phyloP scores from a whole-genome alignment of 176 grass and related monocot species.

The Paspalum vaginatum region DNA sequence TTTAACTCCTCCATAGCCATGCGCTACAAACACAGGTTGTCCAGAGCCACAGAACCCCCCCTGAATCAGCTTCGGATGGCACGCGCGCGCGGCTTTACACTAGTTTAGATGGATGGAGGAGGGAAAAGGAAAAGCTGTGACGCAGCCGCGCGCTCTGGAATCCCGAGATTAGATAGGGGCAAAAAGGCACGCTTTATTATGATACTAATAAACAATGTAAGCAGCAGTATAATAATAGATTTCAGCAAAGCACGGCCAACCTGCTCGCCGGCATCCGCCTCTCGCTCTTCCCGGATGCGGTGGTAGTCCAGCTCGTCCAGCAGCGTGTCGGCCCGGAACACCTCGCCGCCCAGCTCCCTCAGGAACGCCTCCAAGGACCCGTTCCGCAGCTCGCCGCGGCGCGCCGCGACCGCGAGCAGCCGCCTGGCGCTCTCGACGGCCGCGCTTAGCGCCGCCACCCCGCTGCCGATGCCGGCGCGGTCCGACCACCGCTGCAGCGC shows the following conservation, averaged over 20 bases:
- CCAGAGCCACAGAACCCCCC: no score
- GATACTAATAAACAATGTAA: no score
- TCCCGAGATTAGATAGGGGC: not conserved
- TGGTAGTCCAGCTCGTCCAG: slow-evolving; percentile 1
- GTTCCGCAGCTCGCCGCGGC: slow-evolving; percentile 8
- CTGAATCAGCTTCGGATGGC: no score
- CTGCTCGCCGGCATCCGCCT: not conserved
- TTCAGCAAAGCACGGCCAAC: not conserved
- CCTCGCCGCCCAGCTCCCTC: not conserved
- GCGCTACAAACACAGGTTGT: no score
- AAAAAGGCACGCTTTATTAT: not conserved
- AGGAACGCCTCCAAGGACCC: not conserved
- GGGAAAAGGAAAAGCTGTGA: no score
- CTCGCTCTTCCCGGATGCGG: not conserved
- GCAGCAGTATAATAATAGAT: not conserved
- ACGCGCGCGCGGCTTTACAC: no score
- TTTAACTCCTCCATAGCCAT: no score
- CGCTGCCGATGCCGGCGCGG: not conserved
- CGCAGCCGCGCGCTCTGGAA: no score
- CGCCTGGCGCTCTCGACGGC: not conserved
- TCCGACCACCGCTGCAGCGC: not conserved
- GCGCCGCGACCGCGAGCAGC: not conserved
- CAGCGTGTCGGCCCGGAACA: not conserved
- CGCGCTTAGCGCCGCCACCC: not conserved
- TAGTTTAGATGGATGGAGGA: no score